Conservation (phyloP, 208 protist genomes). For the Wallacemonas sp. region DNA sequence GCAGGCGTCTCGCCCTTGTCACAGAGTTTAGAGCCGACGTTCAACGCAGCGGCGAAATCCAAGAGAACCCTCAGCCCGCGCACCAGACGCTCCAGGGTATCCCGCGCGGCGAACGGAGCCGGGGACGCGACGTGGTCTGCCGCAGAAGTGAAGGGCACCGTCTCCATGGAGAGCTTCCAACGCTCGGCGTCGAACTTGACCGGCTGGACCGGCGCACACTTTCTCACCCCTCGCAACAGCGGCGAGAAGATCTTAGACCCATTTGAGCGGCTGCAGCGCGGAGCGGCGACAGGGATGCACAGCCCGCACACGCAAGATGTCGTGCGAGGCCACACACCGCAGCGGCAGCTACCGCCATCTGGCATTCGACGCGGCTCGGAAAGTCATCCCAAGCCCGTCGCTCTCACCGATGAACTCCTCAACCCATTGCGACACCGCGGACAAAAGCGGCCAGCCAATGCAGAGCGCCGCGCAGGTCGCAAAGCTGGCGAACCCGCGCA, state of each 20-base stretch:
- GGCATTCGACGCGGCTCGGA: too few relatives aligned
- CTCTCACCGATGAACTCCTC: neutral
- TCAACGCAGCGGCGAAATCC: neutral
- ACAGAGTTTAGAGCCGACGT: slow-evolving; percentile 1
- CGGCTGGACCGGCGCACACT: slow-evolving; percentile 13
- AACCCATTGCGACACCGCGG: neutral
- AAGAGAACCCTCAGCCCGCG: neutral
- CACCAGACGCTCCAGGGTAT: neutral
- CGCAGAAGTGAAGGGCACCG: neutral
- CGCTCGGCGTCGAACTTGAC: slow-evolving; percentile 8
- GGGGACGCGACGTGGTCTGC: neutral
- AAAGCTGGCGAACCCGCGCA: too few relatives aligned
- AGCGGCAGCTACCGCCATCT: too few relatives aligned
- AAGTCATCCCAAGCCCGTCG: too few relatives aligned
- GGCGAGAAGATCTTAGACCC: slow-evolving; percentile 1
- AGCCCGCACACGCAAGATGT: neutral
- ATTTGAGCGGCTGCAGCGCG: slow-evolving; percentile 11
- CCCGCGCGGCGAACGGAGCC: neutral
- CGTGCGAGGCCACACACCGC: slow-evolving; percentile 2
- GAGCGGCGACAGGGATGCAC: too few relatives aligned
- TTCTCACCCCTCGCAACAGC: slow-evolving; percentile 3
- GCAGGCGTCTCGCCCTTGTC: slow-evolving; percentile 3
- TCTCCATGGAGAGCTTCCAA: slow-evolving; percentile 17
- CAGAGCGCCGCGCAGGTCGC: too few relatives aligned
- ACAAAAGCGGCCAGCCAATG: neutral